Evolutionary conservation across 371 early-diverging fungal species (phyloP).

Genomic region (Mucor sp.): DNA sequence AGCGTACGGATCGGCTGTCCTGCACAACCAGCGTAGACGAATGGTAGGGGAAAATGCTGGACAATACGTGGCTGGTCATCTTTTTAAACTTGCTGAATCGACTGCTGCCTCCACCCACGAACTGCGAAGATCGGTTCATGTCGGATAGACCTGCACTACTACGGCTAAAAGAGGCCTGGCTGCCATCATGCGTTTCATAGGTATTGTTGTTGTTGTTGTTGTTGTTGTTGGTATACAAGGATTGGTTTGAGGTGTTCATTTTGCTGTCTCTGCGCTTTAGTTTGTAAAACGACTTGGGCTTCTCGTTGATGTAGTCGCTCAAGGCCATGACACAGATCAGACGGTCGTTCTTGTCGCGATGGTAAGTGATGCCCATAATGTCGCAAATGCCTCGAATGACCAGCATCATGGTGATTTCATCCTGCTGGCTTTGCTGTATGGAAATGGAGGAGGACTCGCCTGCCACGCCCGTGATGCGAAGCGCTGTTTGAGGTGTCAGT

Average conservation of each 20-base stretch:
- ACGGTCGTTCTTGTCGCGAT: conserved; percentile 31
- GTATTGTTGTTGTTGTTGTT: not conserved
- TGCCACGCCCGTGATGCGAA: conserved; percentile 11
- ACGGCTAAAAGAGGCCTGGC: conserved; percentile 19
- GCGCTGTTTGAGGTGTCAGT: conserved; percentile 22
- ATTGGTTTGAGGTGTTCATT: conserved; percentile 15
- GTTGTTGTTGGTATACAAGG: not conserved
- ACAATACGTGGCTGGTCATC: conserved; percentile 27
- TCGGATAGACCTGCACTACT: conserved; percentile 20
- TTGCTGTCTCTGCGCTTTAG: conserved; percentile 24
- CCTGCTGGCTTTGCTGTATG: conserved; percentile 26
- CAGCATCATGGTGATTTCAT: conserved; percentile 39
- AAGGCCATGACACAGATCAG: conserved; percentile 43
- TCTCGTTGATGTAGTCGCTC: conserved; percentile 32
- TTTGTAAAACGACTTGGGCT: conserved; percentile 19
- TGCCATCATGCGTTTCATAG: conserved; percentile 11
- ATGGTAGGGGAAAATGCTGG: conserved; percentile 27
- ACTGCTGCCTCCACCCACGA: conserved; percentile 7
- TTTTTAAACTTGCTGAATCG: conserved; percentile 23
- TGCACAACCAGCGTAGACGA: conserved; percentile 23
- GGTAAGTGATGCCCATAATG: conserved; percentile 45
- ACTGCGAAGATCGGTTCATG: conserved; percentile 15
- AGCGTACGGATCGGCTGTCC: conserved; percentile 12
- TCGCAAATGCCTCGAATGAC: conserved; percentile 43
- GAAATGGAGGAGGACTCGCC: conserved; percentile 21